phyloP scores from a whole-genome alignment of 2,329 filamentous ascomycete species.

The Didymella keratinophila region DNA sequence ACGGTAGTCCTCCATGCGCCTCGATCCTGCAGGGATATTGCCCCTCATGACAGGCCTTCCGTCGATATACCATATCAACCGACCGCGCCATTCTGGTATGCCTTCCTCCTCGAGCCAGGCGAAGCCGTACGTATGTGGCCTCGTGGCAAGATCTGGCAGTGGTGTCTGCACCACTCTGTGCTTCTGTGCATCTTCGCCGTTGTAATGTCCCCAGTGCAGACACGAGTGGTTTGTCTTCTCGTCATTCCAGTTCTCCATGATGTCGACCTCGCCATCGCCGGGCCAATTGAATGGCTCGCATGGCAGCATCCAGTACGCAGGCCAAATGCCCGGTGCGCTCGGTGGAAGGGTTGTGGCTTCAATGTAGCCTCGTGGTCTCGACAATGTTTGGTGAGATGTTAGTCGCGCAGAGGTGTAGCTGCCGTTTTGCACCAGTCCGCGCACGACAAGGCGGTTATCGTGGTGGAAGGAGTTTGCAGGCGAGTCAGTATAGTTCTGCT shows the following conservation, averaged over 20 bases:
- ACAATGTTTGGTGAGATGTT: slow-evolving; percentile 61
- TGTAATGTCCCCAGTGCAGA: slow-evolving; percentile 66
- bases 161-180: slow-evolving; percentile 63
- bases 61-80: slow-evolving; percentile 68
- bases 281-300: slow-evolving; percentile 67
- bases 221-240: slow-evolving; percentile 64
- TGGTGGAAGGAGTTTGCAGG: slow-evolving; percentile 63
- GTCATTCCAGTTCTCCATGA: slow-evolving; percentile 69
- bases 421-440: slow-evolving; percentile 56
- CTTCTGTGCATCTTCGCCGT: slow-evolving; percentile 63
- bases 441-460: slow-evolving; percentile 61
- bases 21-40: slow-evolving; percentile 60
- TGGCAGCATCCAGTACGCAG: slow-evolving; percentile 68
- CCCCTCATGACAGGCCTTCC: slow-evolving; percentile 66
- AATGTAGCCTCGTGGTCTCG: slow-evolving; percentile 61
- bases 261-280: slow-evolving; percentile 66
- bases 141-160: slow-evolving; percentile 57
- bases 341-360: slow-evolving; percentile 62
- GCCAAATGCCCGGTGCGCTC: slow-evolving; percentile 66
- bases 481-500: slow-evolving; percentile 63
- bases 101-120: slow-evolving; percentile 62
- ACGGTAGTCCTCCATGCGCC: slow-evolving; percentile 64
- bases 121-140: slow-evolving; percentile 63
- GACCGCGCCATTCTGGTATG: slow-evolving; percentile 54
- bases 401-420: slow-evolving; percentile 65